Evolutionary conservation across 805 yeast genomes (phyloP).

Genomic region (Myxozyma geophila): DNA sequence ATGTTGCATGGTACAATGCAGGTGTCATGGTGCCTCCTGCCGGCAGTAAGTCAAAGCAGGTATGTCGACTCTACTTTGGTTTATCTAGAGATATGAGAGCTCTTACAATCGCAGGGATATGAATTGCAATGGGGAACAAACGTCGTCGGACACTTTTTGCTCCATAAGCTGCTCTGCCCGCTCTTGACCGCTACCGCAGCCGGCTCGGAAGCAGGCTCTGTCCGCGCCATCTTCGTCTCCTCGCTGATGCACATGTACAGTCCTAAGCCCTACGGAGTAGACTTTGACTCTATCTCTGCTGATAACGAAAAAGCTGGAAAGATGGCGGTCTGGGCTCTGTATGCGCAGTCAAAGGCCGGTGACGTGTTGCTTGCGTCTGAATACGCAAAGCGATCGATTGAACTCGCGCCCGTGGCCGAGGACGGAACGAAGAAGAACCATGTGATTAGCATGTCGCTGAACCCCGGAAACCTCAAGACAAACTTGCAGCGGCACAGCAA

Average conservation of each 20-base stretch:
- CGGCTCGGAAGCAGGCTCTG: slow-evolving; percentile 30
- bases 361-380: slow-evolving; percentile 37
- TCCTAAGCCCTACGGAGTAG: slow-evolving; percentile 46
- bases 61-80: slow-evolving; percentile 11
- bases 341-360: slow-evolving; percentile 54
- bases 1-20: slow-evolving; percentile 51
- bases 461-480: slow-evolving; percentile 29
- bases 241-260: slow-evolving; percentile 46
- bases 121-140: slow-evolving; percentile 55
- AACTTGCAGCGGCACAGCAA: slow-evolving; percentile 11
- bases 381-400: slow-evolving; percentile 19
- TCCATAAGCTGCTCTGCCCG: slow-evolving; percentile 50
- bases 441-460: slow-evolving; percentile 24
- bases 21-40: slow-evolving; percentile 47
- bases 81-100: slow-evolving; percentile 33
- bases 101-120: slow-evolving; percentile 49
- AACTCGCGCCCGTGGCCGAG: background rate
- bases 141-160: slow-evolving; percentile 53
- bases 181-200: slow-evolving; percentile 47
- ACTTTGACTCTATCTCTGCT: slow-evolving; percentile 43
- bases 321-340: slow-evolving; percentile 33
- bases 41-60: slow-evolving; percentile 46
- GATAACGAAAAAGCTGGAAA: slow-evolving; percentile 39
- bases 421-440: slow-evolving; percentile 8
- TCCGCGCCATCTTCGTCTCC: slow-evolving; percentile 53